Conservation (phyloP, 768 basidiomycete species). For the Dacryopinax primogenitus region DNA sequence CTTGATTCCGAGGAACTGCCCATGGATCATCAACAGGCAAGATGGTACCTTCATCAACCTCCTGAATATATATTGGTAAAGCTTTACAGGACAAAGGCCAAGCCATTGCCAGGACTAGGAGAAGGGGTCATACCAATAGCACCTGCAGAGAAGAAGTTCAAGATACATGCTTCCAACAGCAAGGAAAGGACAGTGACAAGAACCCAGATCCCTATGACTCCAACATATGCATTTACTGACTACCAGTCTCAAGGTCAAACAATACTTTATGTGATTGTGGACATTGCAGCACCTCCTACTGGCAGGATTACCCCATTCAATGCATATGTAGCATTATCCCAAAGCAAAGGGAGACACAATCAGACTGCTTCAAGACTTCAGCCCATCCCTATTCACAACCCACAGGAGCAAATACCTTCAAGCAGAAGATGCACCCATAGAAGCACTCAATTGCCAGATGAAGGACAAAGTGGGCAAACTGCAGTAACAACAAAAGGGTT, state of each 20-base stretch:
- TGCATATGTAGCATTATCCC: slow-evolving; percentile 31
- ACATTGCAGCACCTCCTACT: slow-evolving; percentile 25
- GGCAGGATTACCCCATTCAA: slow-evolving; percentile 27
- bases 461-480: no score
- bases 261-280: slow-evolving; percentile 24
- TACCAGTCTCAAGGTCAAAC: slow-evolving; percentile 15
- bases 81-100: slow-evolving; percentile 17
- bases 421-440: slow-evolving; percentile 20
- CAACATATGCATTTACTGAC: slow-evolving; percentile 12
- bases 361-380: slow-evolving; percentile 26
- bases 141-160: slow-evolving; percentile 13
- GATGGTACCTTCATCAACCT: not conserved
- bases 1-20: slow-evolving; percentile 26
- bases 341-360: slow-evolving; percentile 25
- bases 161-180: not conserved
- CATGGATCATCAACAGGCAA: not conserved
- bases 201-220: slow-evolving; percentile 12
- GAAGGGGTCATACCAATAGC: slow-evolving; percentile 26
- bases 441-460: slow-evolving; percentile 12
- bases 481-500: no score
- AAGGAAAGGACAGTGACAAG: slow-evolving; percentile 18
- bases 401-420: slow-evolving; percentile 19
- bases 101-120: slow-evolving; percentile 24
- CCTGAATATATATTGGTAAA: slow-evolving; percentile 7
- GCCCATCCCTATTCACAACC: slow-evolving; percentile 21